Base-by-base conservation (phyloP, 345 rosid species). In the Ailanthus altissimus region DNA sequence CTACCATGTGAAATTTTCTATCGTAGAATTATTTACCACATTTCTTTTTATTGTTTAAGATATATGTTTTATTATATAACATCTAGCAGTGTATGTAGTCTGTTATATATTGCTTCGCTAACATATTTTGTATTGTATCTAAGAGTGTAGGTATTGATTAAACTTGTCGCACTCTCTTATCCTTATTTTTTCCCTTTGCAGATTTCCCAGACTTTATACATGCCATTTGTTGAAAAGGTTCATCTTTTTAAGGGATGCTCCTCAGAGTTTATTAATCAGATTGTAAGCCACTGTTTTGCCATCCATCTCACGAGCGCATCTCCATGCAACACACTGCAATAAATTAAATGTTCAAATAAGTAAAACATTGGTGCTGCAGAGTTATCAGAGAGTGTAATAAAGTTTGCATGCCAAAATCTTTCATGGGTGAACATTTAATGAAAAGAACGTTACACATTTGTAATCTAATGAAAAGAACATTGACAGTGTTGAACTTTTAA, bases 161-260 rank as follows among this genome's bases (percentile, higher is more conserved):
- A 57, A 53, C 57, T 67, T 74, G 76, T 72, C 50, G 68, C 40
- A 59, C 58, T 54, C 53, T 78, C 54, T 73, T 61, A 58, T 45
- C 18, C 16, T 40, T 43, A 26, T 10, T 63, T 23, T 60, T 59
- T 77, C 57, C 69, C 14, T 49, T 62, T 81, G 77, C 88, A 96
- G 97, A 92, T 96, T 75, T 89, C 95, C 0, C 91, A 92, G 71
- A 72, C 76, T 10, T 84, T 96, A 65, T 96, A 90, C 76, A 32
- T 86, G 86, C 88, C 90, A 36, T 91, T 73, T 74, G 82, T 94
- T 54, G 81, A 90, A 81, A 83, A 87, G 59, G 82, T 91, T 65
- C 58, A 88, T 46, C 90, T 96, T 53, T 89, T 96, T 66, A 83
- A 80, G 75, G 97, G 83, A 69, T 96, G 99, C 78, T 94, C 99